Conservation (phyloP, 306 rosid species). For the Neltuma alba region DNA sequence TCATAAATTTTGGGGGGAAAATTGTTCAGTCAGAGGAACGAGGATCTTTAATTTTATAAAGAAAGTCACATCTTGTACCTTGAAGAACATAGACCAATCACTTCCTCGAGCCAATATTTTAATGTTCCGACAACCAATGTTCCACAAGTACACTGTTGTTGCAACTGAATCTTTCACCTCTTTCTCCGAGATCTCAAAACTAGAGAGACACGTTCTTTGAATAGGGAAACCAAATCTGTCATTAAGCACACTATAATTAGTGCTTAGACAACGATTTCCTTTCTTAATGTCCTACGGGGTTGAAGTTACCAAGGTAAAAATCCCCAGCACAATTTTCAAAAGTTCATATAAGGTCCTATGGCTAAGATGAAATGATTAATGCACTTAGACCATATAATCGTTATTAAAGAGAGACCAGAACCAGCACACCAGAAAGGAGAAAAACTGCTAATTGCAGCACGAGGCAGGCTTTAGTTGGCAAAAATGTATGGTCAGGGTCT, state of each 20-base stretch:
- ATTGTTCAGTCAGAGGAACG: slow-evolving; percentile 15
- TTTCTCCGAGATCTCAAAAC: slow-evolving; percentile 59
- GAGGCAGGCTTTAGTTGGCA: background rate
- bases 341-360: slow-evolving; percentile 4
- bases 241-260: slow-evolving; percentile 36
- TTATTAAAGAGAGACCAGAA: slow-evolving; percentile 15
- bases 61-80: slow-evolving; percentile 52
- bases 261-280: slow-evolving; percentile 21
- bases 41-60: background rate
- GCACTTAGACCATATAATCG: slow-evolving; percentile 25
- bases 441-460: background rate
- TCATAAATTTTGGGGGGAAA: background rate
- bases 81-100: slow-evolving; percentile 68
- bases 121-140: slow-evolving; percentile 51
- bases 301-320: slow-evolving; percentile 29
- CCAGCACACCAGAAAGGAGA: slow-evolving; percentile 17
- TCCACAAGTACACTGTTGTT: slow-evolving; percentile 61
- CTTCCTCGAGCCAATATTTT: slow-evolving; percentile 63
- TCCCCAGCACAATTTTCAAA: slow-evolving; percentile 18
- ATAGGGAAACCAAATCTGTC: slow-evolving; percentile 58
- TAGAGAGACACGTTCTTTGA: slow-evolving; percentile 47
- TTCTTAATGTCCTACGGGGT: slow-evolving; percentile 10
- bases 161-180: slow-evolving; percentile 48
- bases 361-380: slow-evolving; percentile 1
- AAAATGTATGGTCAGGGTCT: slow-evolving; percentile 6